Conservation (phyloP, 2,329 filamentous ascomycete genomes). For the Drechslerella dactyloides region DNA sequence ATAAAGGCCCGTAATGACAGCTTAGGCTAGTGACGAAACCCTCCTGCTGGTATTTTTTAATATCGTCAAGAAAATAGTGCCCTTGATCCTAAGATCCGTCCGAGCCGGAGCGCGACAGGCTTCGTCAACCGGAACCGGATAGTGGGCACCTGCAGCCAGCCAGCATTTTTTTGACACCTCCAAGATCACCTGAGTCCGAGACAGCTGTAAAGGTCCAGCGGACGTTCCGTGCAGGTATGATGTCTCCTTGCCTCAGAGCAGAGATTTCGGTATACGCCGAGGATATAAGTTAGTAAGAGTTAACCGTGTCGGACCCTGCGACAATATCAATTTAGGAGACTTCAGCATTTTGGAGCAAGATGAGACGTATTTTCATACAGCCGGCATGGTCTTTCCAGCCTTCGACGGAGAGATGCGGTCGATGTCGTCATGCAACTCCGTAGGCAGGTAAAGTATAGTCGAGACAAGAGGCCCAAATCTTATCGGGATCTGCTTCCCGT, state of each 20-base stretch:
- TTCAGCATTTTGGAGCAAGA: neutral
- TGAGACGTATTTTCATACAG: conserved; percentile 32
- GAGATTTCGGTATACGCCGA: conserved; percentile 3
- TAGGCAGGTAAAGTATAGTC: too few relatives aligned
- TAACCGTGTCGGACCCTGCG: conserved; percentile 7
- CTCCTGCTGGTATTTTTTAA: neutral
- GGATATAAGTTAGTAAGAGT: neutral
- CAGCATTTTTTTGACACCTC: neutral
- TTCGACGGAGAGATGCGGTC: neutral
- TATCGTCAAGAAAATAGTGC: conserved; percentile 14
- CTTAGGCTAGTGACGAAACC: too few relatives aligned
- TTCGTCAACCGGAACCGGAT: conserved; percentile 27
- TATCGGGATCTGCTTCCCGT: neutral
- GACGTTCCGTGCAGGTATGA: neutral
- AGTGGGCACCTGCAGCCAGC: neutral
- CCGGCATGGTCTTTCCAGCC: neutral
- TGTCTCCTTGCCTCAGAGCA: neutral
- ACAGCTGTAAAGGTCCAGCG: neutral
- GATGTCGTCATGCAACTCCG: neutral
- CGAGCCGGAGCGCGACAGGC: conserved; percentile 17
- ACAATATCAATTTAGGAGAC: conserved; percentile 15
- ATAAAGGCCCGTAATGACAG: neutral
- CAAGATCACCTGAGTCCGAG: conserved; percentile 3
- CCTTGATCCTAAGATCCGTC: conserved; percentile 13
- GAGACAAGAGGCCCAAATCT: conserved; percentile 15